Evolutionary conservation across 2,329 filamentous ascomycete genomes (phyloP).

Genomic region (Pyricularia pennisetigena): DNA sequence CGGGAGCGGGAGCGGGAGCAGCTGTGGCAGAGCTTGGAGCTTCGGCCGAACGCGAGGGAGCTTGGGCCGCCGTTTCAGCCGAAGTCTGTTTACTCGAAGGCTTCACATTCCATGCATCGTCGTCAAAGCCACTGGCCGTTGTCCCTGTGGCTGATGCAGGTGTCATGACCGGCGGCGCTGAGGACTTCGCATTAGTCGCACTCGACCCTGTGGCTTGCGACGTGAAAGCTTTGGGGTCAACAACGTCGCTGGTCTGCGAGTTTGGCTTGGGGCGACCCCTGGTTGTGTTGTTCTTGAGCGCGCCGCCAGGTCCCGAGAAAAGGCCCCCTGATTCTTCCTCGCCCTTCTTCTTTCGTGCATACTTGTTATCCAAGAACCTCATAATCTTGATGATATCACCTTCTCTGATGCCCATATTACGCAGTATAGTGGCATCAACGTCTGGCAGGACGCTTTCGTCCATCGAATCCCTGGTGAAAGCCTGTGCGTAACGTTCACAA

Average conservation of each 20-base stretch:
- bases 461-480: conserved; percentile 88
- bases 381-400: conserved; percentile 95
- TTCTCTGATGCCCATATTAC: conserved; percentile 87
- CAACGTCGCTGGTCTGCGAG: conserved; percentile 74
- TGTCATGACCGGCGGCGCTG: conserved; percentile 16
- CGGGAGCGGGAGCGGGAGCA: conserved; percentile 25
- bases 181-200: conserved; percentile 23
- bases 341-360: conserved; percentile 52
- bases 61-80: conserved; percentile 6
- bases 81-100: conserved; percentile 49
- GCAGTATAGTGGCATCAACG: conserved; percentile 71
- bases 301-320: conserved; percentile 88
- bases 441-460: conserved; percentile 87
- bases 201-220: conserved; percentile 40
- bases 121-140: conserved; percentile 62
- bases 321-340: conserved; percentile 54
- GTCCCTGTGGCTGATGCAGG: conserved; percentile 13
- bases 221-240: conserved; percentile 80
- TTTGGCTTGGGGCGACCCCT: conserved; percentile 82
- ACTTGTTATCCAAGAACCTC: conserved; percentile 77
- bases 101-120: conserved; percentile 96
- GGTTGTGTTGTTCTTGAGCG: conserved; percentile 85
- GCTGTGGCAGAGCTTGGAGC: conserved; percentile 22
- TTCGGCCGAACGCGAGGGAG: conserved; percentile 9
- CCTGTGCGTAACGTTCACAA: conserved; percentile 87